These are phyloP conservation scores for Sporobolus alterniflorus DNA, from an alignment of 202 grass and related monocot genomes.

Conservation along the genomic window DNA sequence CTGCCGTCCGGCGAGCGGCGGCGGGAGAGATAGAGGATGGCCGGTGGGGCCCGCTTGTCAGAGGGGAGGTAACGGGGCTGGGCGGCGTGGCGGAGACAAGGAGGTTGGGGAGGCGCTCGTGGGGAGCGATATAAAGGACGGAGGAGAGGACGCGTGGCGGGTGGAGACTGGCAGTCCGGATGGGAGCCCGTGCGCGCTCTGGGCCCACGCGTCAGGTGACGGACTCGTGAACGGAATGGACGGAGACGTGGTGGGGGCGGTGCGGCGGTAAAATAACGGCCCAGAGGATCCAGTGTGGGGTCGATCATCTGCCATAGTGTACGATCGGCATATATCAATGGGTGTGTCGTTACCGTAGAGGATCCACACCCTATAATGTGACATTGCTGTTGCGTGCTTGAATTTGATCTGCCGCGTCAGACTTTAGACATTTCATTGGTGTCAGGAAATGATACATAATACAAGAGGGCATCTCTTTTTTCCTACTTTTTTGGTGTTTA, in stretches of 20 bases:
- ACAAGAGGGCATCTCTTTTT: too few species aligned
- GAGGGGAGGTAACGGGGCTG: not conserved
- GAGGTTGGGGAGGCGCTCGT: conserved; percentile 17
- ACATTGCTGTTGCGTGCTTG: too few species aligned
- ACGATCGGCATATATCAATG: too few species aligned
- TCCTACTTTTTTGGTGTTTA: too few species aligned
- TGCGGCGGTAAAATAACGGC: not conserved
- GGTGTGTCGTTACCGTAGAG: too few species aligned
- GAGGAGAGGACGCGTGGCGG: conserved; percentile 33
- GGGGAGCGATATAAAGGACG: conserved; percentile 30
- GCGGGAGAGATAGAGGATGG: conserved; percentile 1
- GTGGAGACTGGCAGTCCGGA: not conserved
- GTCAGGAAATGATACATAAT: too few species aligned
- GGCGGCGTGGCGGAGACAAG: not conserved
- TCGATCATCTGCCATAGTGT: too few species aligned
- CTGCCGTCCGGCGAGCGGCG: conserved; percentile 44
- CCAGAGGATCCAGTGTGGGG: not conserved
- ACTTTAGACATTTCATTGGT: too few species aligned
- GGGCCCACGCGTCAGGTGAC: conserved; percentile 13
- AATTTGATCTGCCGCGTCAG: too few species aligned
- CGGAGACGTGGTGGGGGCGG: fast-evolving
- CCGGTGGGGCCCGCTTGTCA: conserved; percentile 45
- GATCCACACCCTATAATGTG: too few species aligned
- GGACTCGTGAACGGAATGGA: not conserved
- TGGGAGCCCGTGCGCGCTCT: not conserved